Percentiles rank a stretch among this genome's conserved stretches.
These are phyloP conservation scores for Phaffomyces antillensis DNA, from an alignment of 805 yeast genomes.

Conservation along the genomic window DNA sequence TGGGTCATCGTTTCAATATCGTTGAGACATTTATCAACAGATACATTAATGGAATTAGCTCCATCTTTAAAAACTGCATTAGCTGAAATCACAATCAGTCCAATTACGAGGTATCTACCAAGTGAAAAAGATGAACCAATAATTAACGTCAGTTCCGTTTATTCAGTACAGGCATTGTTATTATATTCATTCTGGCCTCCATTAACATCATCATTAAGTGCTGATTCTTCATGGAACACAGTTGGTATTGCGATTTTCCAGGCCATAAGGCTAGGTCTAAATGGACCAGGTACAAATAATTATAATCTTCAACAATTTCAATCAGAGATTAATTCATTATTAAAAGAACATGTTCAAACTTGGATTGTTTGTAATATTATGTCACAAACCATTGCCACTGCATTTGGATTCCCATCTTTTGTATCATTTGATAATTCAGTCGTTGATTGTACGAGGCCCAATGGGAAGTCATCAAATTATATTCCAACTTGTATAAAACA, in stretches of 20 bases:
- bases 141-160: constrained; percentile 83
- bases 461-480: constrained; percentile 21
- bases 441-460: constrained; percentile 44
- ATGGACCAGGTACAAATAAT: constrained; percentile 58
- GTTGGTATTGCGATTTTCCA: constrained; percentile 90
- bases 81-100: constrained; percentile 85
- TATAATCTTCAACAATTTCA: constrained; percentile 35
- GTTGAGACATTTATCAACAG: constrained; percentile 50
- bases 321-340: constrained; percentile 25
- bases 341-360: constrained; percentile 76
- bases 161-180: constrained; percentile 88
- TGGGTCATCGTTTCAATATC: constrained; percentile 92
- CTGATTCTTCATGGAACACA: constrained; percentile 94
- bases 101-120: constrained; percentile 79
- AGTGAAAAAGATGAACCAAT: constrained; percentile 75
- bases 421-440: constrained; percentile 75
- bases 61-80: constrained; percentile 67
- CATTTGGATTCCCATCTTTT: constrained; percentile 93
- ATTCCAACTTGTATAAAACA: constrained; percentile 41
- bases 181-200: constrained; percentile 95
- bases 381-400: constrained; percentile 82
- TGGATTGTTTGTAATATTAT: constrained; percentile 94
- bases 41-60: constrained; percentile 49
- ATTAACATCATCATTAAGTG: constrained; percentile 84
- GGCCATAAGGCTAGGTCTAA: constrained; percentile 87